Evolutionary conservation across 805 yeast genomes (phyloP).

Genomic region (Ogataea nitratoaversa): DNA sequence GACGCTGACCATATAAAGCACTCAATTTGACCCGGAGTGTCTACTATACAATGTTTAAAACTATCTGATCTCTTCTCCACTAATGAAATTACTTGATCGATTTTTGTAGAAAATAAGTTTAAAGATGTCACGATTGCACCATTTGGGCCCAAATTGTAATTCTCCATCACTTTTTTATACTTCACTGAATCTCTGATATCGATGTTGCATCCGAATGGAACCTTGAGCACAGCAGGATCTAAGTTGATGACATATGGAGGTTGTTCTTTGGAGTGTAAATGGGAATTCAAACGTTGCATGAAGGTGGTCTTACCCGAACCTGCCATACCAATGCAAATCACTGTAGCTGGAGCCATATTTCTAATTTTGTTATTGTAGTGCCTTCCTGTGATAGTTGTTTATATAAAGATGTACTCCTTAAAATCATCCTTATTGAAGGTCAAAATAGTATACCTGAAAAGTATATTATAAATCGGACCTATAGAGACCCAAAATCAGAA

Average conservation of each 20-base stretch:
- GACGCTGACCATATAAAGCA: slow-evolving; percentile 98
- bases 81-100: slow-evolving; percentile 86
- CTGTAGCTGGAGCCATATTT: slow-evolving; percentile 32
- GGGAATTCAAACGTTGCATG: slow-evolving; percentile 90
- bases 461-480: too few relatives aligned
- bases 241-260: slow-evolving; percentile 91
- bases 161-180: slow-evolving; percentile 94
- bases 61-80: slow-evolving; percentile 70
- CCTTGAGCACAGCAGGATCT: slow-evolving; percentile 92
- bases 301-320: slow-evolving; percentile 95
- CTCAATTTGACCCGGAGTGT: slow-evolving; percentile 98
- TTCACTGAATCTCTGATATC: slow-evolving; percentile 96
- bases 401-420: too few relatives aligned
- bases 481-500: neutral
- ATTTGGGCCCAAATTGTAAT: slow-evolving; percentile 92
- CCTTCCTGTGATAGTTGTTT: too few relatives aligned
- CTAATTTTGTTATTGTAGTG: too few relatives aligned
- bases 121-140: slow-evolving; percentile 97
- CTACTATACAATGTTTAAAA: slow-evolving; percentile 72
- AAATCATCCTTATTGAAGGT: too few relatives aligned
- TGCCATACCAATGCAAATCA: slow-evolving; percentile 43
- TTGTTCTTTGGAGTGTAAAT: slow-evolving; percentile 63
- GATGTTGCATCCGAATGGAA: slow-evolving; percentile 92
- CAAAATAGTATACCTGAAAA: too few relatives aligned
- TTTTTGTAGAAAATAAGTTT: slow-evolving; percentile 88